phyloP scores from a whole-genome alignment of 768 basidiomycete genomes.

The Leccinum rimulosum region DNA sequence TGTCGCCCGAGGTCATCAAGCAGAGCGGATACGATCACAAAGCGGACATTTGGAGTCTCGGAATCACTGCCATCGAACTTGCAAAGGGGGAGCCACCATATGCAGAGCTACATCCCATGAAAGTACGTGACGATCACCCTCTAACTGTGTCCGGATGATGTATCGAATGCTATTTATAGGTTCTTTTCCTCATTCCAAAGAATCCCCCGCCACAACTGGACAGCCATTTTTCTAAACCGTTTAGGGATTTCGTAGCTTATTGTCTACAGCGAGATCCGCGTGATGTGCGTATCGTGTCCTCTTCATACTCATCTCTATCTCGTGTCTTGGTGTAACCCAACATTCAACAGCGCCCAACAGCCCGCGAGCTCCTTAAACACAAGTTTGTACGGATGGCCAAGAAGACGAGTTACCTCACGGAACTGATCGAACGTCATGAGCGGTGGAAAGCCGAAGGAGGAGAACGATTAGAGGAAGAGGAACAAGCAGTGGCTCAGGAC shows the following conservation, averaged over 20 bases:
- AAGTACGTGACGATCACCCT: slow-evolving; percentile 48
- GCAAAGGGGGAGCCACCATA: slow-evolving; percentile 98
- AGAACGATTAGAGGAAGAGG: slow-evolving; percentile 19
- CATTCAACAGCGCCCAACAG: slow-evolving; percentile 74
- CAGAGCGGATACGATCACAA: slow-evolving; percentile 99
- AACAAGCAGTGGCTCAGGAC: slow-evolving; percentile 57
- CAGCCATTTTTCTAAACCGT: slow-evolving; percentile 83
- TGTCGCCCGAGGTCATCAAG: slow-evolving; percentile 99
- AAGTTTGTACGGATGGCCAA: slow-evolving; percentile 23
- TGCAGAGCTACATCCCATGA: slow-evolving; percentile 98
- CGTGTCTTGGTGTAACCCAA: slow-evolving; percentile 14
- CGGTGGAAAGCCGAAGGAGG: slow-evolving; percentile 85
- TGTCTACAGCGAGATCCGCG: slow-evolving; percentile 94
- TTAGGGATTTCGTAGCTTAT: slow-evolving; percentile 89
- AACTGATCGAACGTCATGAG: slow-evolving; percentile 92
- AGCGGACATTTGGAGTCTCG: slow-evolving; percentile 98
- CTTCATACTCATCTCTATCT: not conserved
- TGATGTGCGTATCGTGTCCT: slow-evolving; percentile 53
- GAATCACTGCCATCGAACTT: slow-evolving; percentile 95
- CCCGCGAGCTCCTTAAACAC: slow-evolving; percentile 72
- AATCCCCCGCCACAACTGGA: slow-evolving; percentile 84
- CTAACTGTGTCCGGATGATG: not conserved
- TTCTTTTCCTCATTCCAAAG: slow-evolving; percentile 97
- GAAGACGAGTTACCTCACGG: slow-evolving; percentile 91
- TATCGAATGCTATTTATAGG: slow-evolving; percentile 42